These are phyloP conservation scores for Lipomyces orientalis DNA, from an alignment of 805 yeast genomes.

Conservation along the genomic window DNA sequence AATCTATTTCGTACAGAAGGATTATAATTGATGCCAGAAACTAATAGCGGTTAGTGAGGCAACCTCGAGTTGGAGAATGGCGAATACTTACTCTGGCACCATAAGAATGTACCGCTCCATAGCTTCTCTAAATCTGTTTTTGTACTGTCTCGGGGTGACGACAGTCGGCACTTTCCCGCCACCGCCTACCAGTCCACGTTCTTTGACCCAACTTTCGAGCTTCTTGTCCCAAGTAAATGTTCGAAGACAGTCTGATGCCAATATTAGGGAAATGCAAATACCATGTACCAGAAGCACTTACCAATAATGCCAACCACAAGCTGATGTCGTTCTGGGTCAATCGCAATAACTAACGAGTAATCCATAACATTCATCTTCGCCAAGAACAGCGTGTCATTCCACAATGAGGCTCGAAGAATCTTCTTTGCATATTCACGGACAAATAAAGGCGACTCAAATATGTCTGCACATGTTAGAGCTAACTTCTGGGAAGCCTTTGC, in stretches of 20 bases:
- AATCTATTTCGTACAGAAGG: background rate
- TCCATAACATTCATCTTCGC: conserved; percentile 99
- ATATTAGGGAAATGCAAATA: background rate
- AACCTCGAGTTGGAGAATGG: background rate
- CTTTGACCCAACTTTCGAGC: conserved; percentile 98
- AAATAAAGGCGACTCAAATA: conserved; percentile 93
- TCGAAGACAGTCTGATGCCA: conserved; percentile 70
- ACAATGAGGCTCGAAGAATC: conserved; percentile 81
- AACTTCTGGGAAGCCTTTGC: background rate
- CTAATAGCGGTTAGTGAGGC: conserved; percentile 13
- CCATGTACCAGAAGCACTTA: conserved; percentile 1
- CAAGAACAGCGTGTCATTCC: conserved; percentile 92
- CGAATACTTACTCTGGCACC: conserved; percentile 64
- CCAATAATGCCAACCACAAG: conserved; percentile 90
- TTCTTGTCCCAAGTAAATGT: conserved; percentile 99
- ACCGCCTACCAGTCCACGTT: conserved; percentile 83
- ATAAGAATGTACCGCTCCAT: conserved; percentile 94
- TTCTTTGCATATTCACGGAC: conserved; percentile 91
- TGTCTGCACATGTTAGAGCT: conserved; percentile 49
- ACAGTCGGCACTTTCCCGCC: conserved; percentile 94
- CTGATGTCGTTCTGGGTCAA: conserved; percentile 64
- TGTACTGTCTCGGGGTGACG: conserved; percentile 94
- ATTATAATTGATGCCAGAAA: conserved; percentile 30
- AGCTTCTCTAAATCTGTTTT: conserved; percentile 92
- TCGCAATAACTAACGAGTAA: conserved; percentile 92